Conservation (phyloP, 192 early-diverging fungal species). For the Funneliformis mosseae region DNA sequence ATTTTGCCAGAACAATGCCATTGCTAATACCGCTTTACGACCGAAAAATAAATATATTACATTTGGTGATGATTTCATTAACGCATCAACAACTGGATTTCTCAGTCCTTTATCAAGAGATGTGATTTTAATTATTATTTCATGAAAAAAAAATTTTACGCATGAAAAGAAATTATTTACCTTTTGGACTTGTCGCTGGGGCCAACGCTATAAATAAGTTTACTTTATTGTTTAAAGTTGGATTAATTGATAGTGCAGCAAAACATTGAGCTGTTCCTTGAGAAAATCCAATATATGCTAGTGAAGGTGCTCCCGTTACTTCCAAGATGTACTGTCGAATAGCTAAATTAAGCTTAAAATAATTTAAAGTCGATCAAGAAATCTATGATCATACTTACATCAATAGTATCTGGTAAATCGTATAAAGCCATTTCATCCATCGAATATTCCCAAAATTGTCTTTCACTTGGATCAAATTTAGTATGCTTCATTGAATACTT, state of each 20-base stretch:
- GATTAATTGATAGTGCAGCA: conserved; percentile 79
- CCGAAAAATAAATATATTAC: conserved; percentile 91
- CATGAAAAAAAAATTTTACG: neutral
- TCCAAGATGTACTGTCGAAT: conserved; percentile 72
- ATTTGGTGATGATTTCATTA: conserved; percentile 81
- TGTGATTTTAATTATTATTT: neutral
- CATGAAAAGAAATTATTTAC: conserved; percentile 22
- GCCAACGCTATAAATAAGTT: conserved; percentile 90
- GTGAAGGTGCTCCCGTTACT: conserved; percentile 71
- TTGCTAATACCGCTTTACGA: conserved; percentile 72
- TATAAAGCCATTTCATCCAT: conserved; percentile 87
- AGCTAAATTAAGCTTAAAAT: neutral
- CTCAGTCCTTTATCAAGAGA: conserved; percentile 56
- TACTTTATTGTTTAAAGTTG: conserved; percentile 77
- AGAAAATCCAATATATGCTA: conserved; percentile 96
- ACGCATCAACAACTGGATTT: conserved; percentile 76
- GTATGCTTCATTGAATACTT: conserved; percentile 91
- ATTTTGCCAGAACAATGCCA: conserved; percentile 84
- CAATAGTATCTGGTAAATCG: conserved; percentile 84
- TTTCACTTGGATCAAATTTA: conserved; percentile 63
- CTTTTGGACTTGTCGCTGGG: conserved; percentile 83
- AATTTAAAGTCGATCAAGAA: neutral
- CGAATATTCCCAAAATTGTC: conserved; percentile 90
- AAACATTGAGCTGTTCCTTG: conserved; percentile 93
- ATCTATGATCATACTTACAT: conserved; percentile 50